A percentile compares a stretch with the other conserved stretches of the same genome.
Conservation (phyloP, 2,329 filamentous ascomycete species). For the Colletotrichum sp. region DNA sequence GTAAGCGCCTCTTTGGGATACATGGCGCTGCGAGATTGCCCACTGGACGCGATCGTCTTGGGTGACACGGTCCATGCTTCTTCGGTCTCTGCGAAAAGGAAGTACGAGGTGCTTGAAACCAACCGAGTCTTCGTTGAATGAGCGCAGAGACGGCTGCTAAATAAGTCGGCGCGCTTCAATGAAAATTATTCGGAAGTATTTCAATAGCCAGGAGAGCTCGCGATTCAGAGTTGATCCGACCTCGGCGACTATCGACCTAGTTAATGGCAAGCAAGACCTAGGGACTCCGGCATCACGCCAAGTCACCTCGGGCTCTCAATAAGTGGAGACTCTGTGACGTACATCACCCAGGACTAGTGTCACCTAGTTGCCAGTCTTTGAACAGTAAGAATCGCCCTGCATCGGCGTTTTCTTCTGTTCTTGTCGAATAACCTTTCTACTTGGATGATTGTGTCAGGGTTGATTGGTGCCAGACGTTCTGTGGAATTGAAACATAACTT, state of each 20-base stretch:
- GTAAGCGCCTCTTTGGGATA: constrained; percentile 20
- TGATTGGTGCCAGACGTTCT: accelerated
- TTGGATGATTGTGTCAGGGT: neutral
- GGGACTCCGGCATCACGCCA: neutral
- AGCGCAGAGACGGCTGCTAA: neutral
- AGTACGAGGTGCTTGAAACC: accelerated
- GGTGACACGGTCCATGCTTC: neutral
- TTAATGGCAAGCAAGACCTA: neutral
- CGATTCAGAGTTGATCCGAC: neutral
- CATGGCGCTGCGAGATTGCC: neutral
- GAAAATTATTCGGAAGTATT: neutral
- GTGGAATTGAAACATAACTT: neutral
- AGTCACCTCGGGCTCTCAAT: neutral
- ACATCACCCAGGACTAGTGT: neutral
- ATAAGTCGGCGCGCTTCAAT: accelerated
- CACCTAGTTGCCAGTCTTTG: neutral
- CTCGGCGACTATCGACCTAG: neutral
- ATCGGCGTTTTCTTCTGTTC: neutral
- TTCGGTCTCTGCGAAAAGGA: neutral
- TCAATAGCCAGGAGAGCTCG: neutral
- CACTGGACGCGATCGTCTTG: neutral
- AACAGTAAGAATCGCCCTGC: neutral
- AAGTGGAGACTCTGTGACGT: neutral
- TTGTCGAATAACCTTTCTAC: neutral
- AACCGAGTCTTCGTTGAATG: neutral